A percentile compares a stretch with the other conserved stretches of the same genome.
These are phyloP conservation scores for Aspergillus brunneoviolaceus DNA, from an alignment of 2,329 filamentous ascomycete species.

Conservation along the genomic window DNA sequence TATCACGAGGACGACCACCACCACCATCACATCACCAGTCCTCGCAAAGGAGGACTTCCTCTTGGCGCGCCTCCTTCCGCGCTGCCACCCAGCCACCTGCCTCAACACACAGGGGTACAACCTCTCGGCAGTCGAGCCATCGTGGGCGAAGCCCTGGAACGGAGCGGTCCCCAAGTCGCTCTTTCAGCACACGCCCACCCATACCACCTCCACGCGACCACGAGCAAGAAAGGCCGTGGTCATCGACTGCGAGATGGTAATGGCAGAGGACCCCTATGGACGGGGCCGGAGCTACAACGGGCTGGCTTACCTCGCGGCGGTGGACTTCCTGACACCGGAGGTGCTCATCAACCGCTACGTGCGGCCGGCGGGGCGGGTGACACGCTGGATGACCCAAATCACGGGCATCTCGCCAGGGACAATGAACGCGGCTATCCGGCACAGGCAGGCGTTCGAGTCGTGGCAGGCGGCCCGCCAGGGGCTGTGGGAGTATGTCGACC, in stretches of 20 bases:
- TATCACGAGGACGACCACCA: too few species aligned
- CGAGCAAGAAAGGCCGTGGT: conserved; percentile 33
- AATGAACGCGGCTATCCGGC: conserved; percentile 33
- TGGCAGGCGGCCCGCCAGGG: conserved; percentile 46
- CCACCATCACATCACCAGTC: neutral
- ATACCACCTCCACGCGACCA: neutral
- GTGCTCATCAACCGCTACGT: conserved; percentile 48
- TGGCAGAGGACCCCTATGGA: neutral
- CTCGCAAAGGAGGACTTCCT: neutral
- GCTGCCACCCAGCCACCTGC: neutral
- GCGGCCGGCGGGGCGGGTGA: conserved; percentile 33
- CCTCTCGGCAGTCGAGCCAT: neutral
- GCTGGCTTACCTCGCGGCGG: conserved; percentile 40
- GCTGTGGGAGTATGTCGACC: conserved; percentile 46
- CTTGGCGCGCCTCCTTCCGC: neutral
- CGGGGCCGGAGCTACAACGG: conserved; percentile 24
- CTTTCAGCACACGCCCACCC: neutral
- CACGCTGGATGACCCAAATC: conserved; percentile 40
- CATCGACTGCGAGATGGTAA: conserved; percentile 48
- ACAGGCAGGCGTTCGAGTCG: conserved; percentile 37
- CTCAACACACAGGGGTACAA: neutral
- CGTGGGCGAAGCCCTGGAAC: neutral
- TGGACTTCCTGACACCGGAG: conserved; percentile 51
- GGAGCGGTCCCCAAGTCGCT: neutral
- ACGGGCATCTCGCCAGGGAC: conserved; percentile 40